Evolutionary conservation across 2,329 filamentous ascomycete genomes (phyloP).

Genomic region (Aspergillus pseudoterreus): DNA sequence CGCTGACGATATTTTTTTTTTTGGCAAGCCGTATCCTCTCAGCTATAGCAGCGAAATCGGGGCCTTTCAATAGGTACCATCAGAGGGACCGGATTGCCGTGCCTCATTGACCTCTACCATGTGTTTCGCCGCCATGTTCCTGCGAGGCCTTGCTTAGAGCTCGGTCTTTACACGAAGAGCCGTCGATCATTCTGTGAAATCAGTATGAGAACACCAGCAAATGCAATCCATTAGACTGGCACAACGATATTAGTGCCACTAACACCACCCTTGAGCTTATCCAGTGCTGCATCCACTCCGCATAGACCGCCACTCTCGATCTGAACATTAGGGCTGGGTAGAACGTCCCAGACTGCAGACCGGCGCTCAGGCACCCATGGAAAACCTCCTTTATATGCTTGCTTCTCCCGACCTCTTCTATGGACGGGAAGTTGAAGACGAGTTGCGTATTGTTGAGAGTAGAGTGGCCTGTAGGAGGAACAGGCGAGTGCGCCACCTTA

Average conservation of each 20-base stretch:
- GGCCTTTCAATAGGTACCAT: no score
- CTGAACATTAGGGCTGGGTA: constrained; percentile 18
- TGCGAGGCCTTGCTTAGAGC: no score
- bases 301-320: constrained; percentile 15
- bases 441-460: constrained; percentile 9
- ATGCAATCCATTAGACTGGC: neutral
- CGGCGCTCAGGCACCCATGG: constrained; percentile 14
- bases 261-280: constrained; percentile 19
- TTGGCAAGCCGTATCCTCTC: no score
- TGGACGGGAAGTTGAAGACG: constrained; percentile 11
- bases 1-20: no score
- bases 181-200: no score
- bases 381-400: constrained; percentile 12
- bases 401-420: constrained; percentile 5
- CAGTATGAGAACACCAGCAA: no score
- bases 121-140: no score
- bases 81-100: no score
- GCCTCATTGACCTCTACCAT: no score
- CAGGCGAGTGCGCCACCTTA: constrained; percentile 14
- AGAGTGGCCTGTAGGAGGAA: constrained; percentile 11
- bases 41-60: no score
- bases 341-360: constrained; percentile 13
- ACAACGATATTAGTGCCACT: constrained; percentile 22
- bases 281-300: constrained; percentile 15
- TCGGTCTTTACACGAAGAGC: no score